These are phyloP conservation scores for Penicillium daleae DNA, from an alignment of 495 filamentous ascomycete genomes.

Conservation along the genomic window DNA sequence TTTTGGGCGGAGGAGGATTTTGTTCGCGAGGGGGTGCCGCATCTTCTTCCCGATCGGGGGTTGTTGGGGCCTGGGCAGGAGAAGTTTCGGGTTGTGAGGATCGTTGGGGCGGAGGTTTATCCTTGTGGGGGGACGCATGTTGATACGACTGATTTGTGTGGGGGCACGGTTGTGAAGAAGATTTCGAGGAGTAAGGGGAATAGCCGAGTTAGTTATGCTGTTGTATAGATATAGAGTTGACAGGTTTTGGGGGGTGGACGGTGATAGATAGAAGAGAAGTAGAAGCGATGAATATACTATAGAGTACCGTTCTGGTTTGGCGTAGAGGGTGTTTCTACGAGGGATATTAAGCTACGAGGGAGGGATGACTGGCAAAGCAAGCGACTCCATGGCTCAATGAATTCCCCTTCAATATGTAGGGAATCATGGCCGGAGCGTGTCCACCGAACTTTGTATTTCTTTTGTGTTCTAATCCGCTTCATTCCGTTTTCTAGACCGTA, in stretches of 20 bases:
- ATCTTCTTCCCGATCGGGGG: constrained; percentile 53
- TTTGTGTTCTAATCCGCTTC: constrained; percentile 7
- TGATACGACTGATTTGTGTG: constrained; percentile 52
- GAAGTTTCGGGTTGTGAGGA: constrained; percentile 57
- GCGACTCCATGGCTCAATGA: neutral
- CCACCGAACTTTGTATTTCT: constrained; percentile 7
- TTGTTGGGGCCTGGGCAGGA: constrained; percentile 46
- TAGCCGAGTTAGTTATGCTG: constrained; percentile 57
- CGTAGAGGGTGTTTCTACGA: neutral
- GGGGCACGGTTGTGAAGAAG: constrained; percentile 61
- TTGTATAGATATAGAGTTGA: too few relatives aligned
- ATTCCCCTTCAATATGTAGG: neutral
- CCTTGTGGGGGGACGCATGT: constrained; percentile 72
- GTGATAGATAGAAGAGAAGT: neutral
- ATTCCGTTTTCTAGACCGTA: neutral
- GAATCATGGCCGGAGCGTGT: neutral
- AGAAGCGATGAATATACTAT: neutral
- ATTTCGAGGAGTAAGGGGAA: constrained; percentile 60
- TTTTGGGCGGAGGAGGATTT: constrained; percentile 64
- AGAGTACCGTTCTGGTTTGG: neutral
- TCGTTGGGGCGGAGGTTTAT: constrained; percentile 61
- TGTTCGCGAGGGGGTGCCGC: constrained; percentile 37
- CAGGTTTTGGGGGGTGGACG: neutral
- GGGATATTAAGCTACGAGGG: neutral
- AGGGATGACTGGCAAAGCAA: constrained; percentile 1